phyloP scores from a whole-genome alignment of 257 asterid species.

The Capsicum rhomboideum region DNA sequence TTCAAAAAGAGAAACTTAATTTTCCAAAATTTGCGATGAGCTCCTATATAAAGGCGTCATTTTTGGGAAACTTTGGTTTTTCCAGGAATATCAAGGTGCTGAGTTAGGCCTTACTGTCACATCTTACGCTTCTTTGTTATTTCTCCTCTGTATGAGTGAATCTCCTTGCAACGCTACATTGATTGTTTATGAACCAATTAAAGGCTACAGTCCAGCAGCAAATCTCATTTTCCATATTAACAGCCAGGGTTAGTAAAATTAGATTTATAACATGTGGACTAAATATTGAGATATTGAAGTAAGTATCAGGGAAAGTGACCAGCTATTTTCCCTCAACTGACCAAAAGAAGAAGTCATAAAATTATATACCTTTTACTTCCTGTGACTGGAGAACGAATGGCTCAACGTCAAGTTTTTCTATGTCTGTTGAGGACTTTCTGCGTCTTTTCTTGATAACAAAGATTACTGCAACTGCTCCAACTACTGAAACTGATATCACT shows the following conservation, averaged over 20 bases:
- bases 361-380: slow-evolving; percentile 46
- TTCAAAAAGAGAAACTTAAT: neutral
- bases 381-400: slow-evolving; percentile 55
- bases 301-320: neutral
- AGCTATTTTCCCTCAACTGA: neutral
- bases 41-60: neutral
- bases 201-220: neutral
- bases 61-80: too few relatives aligned
- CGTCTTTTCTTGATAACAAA: slow-evolving; percentile 58
- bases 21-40: neutral
- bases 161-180: neutral
- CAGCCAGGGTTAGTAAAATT: too few relatives aligned
- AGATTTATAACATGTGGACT: neutral
- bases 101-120: too few relatives aligned
- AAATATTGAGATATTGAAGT: neutral
- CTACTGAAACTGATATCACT: slow-evolving; percentile 53
- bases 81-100: too few relatives aligned
- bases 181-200: neutral
- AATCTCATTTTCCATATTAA: too few relatives aligned
- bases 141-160: neutral
- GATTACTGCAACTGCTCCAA: slow-evolving; percentile 72
- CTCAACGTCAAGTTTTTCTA: slow-evolving; percentile 67
- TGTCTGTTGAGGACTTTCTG: slow-evolving; percentile 49
- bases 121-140: too few relatives aligned
- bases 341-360: neutral